Base-by-base conservation (phyloP, 2,329 filamentous ascomycete species). In the Mycosphaerelloides madeirae region DNA sequence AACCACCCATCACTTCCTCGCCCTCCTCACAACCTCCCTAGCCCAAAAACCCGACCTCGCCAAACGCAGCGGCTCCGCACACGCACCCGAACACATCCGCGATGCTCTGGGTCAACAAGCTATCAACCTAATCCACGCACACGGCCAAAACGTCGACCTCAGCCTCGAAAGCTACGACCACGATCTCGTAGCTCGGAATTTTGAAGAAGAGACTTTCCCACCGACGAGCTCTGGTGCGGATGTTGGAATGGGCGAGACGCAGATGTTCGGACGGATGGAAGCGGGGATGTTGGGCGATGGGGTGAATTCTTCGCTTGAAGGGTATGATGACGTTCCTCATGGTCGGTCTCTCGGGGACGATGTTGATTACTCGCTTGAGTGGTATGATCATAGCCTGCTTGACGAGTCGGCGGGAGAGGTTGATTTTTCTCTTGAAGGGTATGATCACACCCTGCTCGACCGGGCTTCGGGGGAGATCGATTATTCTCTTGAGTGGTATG, bases 121-220 rank as follows among this genome's bases (percentile, higher is more conserved):
- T 7, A 9, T 32, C 15, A 15, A 31, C 13, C 12, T 43, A 18
- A 29, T 43, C 2, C 32, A 43, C 35, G 41, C 43, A 29, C 19
- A 39, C 36, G 44, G 44, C 6, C 16, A 48, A 11, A 31, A 19
- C 18, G 40, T 48, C n/a, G 44, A 48, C 20, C 25, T 43, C 20
- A 40, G 35, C 22, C 40, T 48, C 19, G 40, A 48, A 18, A 40
- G 44, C 6, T 48, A 48, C 29, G 44, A 48, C 29, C 44, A 48
- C 15, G 34, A 43, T 25, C 22, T 43, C n/a, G 31, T 48, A 31
- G 35, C 35, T 15, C 29, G 44, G 16, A 31, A 36, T 20, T 9
- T 41, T 15, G 34, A 43, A 16, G 39, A 43, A 20, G 33, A 16
- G 9, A 22, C 25, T 15, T 16, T 38, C 22, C 22, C 5, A 9